A percentile compares a stretch with the other conserved stretches of the same genome.
These are phyloP conservation scores for Athelia sp. DNA, from an alignment of 1,284 basidiomycete genomes.

Conservation along the genomic window DNA sequence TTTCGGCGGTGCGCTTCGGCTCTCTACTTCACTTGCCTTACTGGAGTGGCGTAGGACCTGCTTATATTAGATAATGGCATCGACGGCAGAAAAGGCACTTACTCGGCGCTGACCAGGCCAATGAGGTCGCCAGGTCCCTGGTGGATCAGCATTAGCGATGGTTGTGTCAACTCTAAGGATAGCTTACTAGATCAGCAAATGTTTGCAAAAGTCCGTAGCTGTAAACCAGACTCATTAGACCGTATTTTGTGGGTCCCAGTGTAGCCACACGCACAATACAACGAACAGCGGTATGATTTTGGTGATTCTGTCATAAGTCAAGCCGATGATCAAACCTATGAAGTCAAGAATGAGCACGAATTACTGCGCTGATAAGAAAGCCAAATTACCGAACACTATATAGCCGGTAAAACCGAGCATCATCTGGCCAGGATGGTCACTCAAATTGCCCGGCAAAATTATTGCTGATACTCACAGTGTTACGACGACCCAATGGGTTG, in stretches of 20 bases:
- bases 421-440: slow-evolving; percentile 36
- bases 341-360: neutral
- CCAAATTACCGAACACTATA: slow-evolving; percentile 54
- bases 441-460: neutral
- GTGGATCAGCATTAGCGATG: neutral
- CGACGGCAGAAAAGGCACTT: slow-evolving; percentile 22
- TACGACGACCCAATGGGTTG: slow-evolving; percentile 58
- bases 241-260: neutral
- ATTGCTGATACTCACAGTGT: slow-evolving; percentile 36
- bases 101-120: slow-evolving; percentile 64
- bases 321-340: slow-evolving; percentile 58
- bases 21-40: slow-evolving; percentile 31
- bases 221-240: slow-evolving; percentile 11
- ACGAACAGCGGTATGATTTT: slow-evolving; percentile 64
- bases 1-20: neutral
- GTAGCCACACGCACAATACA: slow-evolving; percentile 44
- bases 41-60: slow-evolving; percentile 63
- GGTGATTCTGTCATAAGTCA: slow-evolving; percentile 63
- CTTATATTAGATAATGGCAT: slow-evolving; percentile 3
- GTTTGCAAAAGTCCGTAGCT: slow-evolving; percentile 69
- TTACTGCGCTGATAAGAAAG: neutral
- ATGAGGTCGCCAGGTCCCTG: slow-evolving; percentile 63
- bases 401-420: slow-evolving; percentile 75
- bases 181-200: slow-evolving; percentile 56
- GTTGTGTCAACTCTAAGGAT: neutral